Evolutionary conservation across 129 eudicot species (phyloP), one percentile per base, ranked within the genome.

Genomic region (Silybum marianum): DNA sequence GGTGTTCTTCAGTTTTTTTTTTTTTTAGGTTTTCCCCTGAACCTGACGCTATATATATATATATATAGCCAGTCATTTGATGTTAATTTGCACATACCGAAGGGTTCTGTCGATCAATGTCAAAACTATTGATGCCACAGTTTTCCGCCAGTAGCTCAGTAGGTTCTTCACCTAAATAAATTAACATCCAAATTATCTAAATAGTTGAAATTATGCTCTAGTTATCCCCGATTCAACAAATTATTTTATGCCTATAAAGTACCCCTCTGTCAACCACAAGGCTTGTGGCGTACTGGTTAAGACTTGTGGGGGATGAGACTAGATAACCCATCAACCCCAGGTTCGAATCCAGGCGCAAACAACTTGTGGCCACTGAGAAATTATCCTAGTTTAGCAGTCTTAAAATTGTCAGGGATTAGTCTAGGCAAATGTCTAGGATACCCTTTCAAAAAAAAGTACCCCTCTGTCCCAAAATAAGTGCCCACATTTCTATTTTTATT

Each of bases 81-180:
- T 68, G 62, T 48, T 21, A 78, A 28, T 13, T n/a, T 73, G 2
- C 51, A 91, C 98, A 7, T 75, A 95, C 99, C 69, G 97, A 89
- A 42, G 97, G 94, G 83, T 92, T 90, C 23, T 95, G 95, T 72
- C 72, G 82, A 80, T 92, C 97, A 28, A 95, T 95, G 90, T 95
- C 99, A 80, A 95, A 90, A 91, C 95, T 82, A 85, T 95, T 95
- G 75, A 95, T 91, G 38, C 98, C 97, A 87, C 97, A 92, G 28
- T 91, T 95, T 84, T 95, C 99, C 22, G 91, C 97, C 69, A 92
- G 86, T 48, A 95, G 88, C 80, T 95, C 97, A 22, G 80, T 75
- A 11, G 95, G 90, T 78, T 90, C 95, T 87, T 88, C 88, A 71
- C 93, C 97, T 95, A 30, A 58, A 39, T 44, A 82, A 24, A 18